Evolutionary conservation across 2,329 filamentous ascomycete genomes (phyloP), one percentile per base, ranked within the genome.

Genomic region (Colletotrichum sp.): DNA sequence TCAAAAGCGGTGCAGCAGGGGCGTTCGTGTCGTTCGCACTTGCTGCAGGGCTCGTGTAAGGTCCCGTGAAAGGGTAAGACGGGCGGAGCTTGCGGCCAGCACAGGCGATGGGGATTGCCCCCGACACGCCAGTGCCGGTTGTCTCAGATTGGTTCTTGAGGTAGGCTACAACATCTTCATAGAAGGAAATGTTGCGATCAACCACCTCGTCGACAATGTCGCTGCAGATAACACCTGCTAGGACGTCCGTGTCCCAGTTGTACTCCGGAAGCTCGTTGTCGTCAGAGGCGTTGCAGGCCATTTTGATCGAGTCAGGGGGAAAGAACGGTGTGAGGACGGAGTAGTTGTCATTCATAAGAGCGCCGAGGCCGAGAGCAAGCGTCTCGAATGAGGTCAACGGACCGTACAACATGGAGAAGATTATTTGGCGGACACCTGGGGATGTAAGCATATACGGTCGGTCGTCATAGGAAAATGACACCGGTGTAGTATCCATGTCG

Each of bases 1-100:
- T 85, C 47, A 86, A 73, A 16, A 86, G 78, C 8, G 84, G 84
- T 8, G 80, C 81, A 3, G 74, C 75, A 1, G 84, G 59, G 1
- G 84, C 61, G 73, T 78, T 12, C 73, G 79, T 36, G 0, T 67
- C 54, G 12, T 67, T 31, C 7, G 34, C 16, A 55, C 24, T 59
- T n/a, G 54, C 33, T 16, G 65, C 54, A 34, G 65, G 65, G 15
- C 54, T 29, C 6, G 51, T 70, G 12, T 74, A 78, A 3, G 77
- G 76, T 11, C 76, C 80, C 3, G 57, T 70, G 68, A 83, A 84
- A 4, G 79, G 74, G 77, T 80, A 83, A 33, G 76, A 77, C 0
- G 83, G 80, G 2, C 81, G 78, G 12, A 83, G 70, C 4, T 47
- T 68, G 63, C 83, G 79, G 0, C 81, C 82, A 0, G 78, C 76